These are phyloP conservation scores for Fusarium palustre DNA, from an alignment of 2,329 filamentous ascomycete genomes.

Conservation along the genomic window DNA sequence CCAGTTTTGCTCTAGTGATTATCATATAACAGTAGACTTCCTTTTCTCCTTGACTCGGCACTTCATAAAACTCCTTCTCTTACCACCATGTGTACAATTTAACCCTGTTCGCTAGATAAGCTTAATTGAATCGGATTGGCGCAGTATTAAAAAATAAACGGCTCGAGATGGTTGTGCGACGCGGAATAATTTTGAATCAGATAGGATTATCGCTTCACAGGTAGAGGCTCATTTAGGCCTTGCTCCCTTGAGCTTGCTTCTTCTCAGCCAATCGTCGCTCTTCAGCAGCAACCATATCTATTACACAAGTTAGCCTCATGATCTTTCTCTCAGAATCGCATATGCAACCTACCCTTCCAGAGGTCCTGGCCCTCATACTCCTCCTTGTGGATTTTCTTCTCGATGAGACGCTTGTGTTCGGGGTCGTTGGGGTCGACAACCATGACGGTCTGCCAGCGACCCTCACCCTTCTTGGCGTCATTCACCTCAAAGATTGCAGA, in stretches of 20 bases:
- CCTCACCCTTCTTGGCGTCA: conserved; percentile 81
- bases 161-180: not conserved
- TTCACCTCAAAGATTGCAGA: conserved; percentile 83
- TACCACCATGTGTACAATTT: conserved; percentile 14
- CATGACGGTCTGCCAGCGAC: conserved; percentile 86
- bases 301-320: conserved; percentile 16
- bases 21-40: not conserved
- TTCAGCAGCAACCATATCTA: conserved; percentile 86
- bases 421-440: conserved; percentile 84
- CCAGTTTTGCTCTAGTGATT: not conserved
- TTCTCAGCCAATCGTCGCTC: conserved; percentile 68
- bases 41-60: not conserved
- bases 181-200: not conserved
- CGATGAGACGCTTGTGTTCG: conserved; percentile 82
- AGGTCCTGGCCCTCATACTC: conserved; percentile 89
- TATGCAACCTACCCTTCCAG: conserved; percentile 78
- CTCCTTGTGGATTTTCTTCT: conserved; percentile 90
- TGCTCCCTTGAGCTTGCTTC: conserved; percentile 44
- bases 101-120: not conserved
- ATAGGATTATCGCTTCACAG: not conserved
- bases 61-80: conserved; percentile 9
- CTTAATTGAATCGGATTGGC: conserved; percentile 2
- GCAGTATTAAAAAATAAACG: conserved; percentile 26
- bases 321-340: not conserved
- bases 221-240: conserved; percentile 28